Evolutionary conservation across 2,329 filamentous ascomycete genomes (phyloP).

Genomic region (Fusarium denticulatum): DNA sequence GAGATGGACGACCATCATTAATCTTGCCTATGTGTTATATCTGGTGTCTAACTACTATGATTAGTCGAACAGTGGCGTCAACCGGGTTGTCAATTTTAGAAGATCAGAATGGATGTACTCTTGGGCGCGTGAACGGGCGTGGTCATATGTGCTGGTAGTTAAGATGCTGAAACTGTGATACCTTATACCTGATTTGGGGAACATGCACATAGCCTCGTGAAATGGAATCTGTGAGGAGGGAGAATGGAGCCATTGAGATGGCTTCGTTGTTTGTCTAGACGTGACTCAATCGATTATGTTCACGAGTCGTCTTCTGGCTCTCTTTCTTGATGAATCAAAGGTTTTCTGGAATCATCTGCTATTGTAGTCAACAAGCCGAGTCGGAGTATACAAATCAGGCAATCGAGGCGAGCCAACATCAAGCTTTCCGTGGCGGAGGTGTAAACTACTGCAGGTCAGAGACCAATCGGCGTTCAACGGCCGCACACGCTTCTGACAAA

Average conservation of each 20-base stretch:
- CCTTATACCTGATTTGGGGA: not conserved
- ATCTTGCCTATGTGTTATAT: not conserved
- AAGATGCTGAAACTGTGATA: slow-evolving; percentile 12
- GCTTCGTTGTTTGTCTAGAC: not conserved
- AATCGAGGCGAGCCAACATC: slow-evolving; percentile 21
- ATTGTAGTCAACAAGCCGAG: slow-evolving; percentile 8
- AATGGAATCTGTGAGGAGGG: not conserved
- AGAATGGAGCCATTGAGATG: not conserved
- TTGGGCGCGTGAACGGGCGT: not conserved
- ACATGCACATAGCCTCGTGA: not conserved
- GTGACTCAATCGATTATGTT: not conserved
- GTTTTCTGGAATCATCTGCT: not conserved
- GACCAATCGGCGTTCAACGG: slow-evolving; percentile 34
- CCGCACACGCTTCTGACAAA: no score
- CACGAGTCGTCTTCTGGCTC: not conserved
- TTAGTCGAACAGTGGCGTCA: slow-evolving; percentile 23
- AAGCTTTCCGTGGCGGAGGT: slow-evolving; percentile 1
- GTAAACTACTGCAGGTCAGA: slow-evolving; percentile 16
- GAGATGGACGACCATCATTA: not conserved
- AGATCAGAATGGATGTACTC: slow-evolving; percentile 18
- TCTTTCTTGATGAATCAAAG: not conserved
- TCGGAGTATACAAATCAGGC: slow-evolving; percentile 12
- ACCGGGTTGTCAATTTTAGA: slow-evolving; percentile 14
- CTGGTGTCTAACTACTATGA: not conserved
- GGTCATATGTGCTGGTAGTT: slow-evolving; percentile 1